Conservation (phyloP, 2,329 filamentous ascomycete species). For the Hymenoscyphus scutula region DNA sequence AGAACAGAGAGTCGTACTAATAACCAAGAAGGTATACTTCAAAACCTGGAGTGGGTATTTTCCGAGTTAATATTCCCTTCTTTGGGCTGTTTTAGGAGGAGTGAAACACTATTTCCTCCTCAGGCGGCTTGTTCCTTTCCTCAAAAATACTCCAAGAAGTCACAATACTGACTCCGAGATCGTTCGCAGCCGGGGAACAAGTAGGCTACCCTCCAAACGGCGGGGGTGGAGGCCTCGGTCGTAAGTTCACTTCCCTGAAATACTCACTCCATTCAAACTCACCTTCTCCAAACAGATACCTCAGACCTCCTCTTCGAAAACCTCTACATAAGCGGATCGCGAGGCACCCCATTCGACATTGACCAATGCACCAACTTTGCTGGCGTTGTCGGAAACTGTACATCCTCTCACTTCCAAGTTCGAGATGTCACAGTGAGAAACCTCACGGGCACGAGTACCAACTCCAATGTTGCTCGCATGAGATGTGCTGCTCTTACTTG, state of each 20-base stretch:
- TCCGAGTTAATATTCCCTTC: too few relatives aligned
- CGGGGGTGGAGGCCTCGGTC: slow-evolving; percentile 54
- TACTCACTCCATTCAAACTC: not conserved
- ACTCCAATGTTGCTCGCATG: slow-evolving; percentile 30
- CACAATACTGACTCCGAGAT: too few relatives aligned
- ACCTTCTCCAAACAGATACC: slow-evolving; percentile 41
- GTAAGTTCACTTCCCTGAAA: slow-evolving; percentile 9
- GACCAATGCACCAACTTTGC: slow-evolving; percentile 42
- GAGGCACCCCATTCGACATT: slow-evolving; percentile 37
- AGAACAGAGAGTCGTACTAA: not conserved
- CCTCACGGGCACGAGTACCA: slow-evolving; percentile 25
- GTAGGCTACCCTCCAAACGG: slow-evolving; percentile 55
- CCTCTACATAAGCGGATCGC: slow-evolving; percentile 26
- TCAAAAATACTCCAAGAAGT: too few relatives aligned
- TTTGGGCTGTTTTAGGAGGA: too few relatives aligned
- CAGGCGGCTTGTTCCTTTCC: too few relatives aligned
- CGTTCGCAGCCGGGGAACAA: slow-evolving; percentile 47
- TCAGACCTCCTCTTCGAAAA: slow-evolving; percentile 46
- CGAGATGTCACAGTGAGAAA: slow-evolving; percentile 26
- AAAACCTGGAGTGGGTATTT: slow-evolving; percentile 67
- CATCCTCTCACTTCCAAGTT: slow-evolving; percentile 42
- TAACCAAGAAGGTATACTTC: slow-evolving; percentile 40
- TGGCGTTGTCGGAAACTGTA: slow-evolving; percentile 40
- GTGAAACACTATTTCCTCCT: too few relatives aligned
- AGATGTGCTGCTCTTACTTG: slow-evolving; percentile 35